Evolutionary conservation across 768 basidiomycete genomes (phyloP), one percentile per base, ranked within the genome.

Genomic region (Suillus placidus): DNA sequence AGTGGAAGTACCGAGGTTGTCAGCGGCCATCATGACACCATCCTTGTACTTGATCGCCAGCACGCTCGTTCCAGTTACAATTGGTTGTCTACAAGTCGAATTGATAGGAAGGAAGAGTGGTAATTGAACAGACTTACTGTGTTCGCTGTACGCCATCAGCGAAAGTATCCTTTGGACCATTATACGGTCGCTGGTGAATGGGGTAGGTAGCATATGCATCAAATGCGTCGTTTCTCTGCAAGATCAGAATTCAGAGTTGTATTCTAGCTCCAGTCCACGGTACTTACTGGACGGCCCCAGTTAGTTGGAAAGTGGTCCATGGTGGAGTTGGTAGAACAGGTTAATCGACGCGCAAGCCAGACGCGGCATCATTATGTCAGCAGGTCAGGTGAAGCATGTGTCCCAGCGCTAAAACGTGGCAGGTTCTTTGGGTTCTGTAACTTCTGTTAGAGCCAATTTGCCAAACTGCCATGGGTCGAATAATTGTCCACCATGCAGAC

Each of bases 21-120:
- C 97, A 43, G 97, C 95, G 37, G 97, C 95, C 84, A 99, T 89
- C 93, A 99, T 97, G 69, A 99, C 87, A 10, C 97, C 97, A 72
- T 94, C 95, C 78, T 96, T 95, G 85, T 86, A 99, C 79, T 93
- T 93, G 78, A 99, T 83, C 3, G 92, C 97, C 40, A 99, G 85
- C 6, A 99, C 95, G 64, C 91, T 93, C n/a, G 97, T 96, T 65
- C 97, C 97, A 0, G 97, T 99, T 10, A 98, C 94, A 66, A 99
- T 89, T 12, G 97, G 97, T 72, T 95, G 92, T 73, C 93, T 95
- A 64, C 34, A 64, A 38, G 18, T 8, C n/a, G 61, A 30, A 3
- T 30, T 30, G 23, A 14, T n/a, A 35, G 14, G 18, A 0, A 52
- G 55, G 61, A 30, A 56, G 26, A 54, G n/a, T 0, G 13, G n/a